These are phyloP conservation scores for Rhizophora apiculata DNA, from an alignment of 345 rosid species.

Conservation along the genomic window DNA sequence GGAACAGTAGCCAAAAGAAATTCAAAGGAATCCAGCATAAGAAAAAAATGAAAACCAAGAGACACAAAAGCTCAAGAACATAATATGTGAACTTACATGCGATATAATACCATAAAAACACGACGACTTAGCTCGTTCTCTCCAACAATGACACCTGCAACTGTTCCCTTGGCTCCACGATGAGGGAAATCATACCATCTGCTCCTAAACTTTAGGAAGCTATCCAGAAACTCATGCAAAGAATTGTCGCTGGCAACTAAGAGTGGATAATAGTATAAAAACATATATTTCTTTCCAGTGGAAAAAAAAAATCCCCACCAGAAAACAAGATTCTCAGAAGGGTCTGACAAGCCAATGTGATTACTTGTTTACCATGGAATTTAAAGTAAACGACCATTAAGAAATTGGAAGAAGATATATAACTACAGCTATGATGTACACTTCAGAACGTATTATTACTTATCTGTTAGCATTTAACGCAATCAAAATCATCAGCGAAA, in stretches of 20 bases:
- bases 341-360: too few relatives aligned
- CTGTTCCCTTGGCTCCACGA: conserved; percentile 77
- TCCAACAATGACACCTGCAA: conserved; percentile 86
- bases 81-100: conserved; percentile 59
- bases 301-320: not conserved
- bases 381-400: too few relatives aligned
- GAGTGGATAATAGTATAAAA: not conserved
- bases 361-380: too few relatives aligned
- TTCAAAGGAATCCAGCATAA: not conserved
- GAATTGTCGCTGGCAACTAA: conserved; percentile 78
- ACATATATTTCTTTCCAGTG: not conserved
- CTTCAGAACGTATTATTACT: too few relatives aligned
- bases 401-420: too few relatives aligned
- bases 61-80: not conserved
- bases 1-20: conserved; percentile 8
- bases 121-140: conserved; percentile 78
- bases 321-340: not conserved
- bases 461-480: not conserved
- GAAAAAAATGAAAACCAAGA: not conserved
- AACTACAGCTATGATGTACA: too few relatives aligned
- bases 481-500: not conserved
- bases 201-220: conserved; percentile 76
- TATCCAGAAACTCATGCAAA: conserved; percentile 71
- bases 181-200: conserved; percentile 97
- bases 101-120: conserved; percentile 77